A percentile compares a stretch with the other conserved stretches of the same genome.
Evolutionary conservation across 176 grass and related monocot species (phyloP).

Genomic region (Rhynchospora breviuscula): DNA sequence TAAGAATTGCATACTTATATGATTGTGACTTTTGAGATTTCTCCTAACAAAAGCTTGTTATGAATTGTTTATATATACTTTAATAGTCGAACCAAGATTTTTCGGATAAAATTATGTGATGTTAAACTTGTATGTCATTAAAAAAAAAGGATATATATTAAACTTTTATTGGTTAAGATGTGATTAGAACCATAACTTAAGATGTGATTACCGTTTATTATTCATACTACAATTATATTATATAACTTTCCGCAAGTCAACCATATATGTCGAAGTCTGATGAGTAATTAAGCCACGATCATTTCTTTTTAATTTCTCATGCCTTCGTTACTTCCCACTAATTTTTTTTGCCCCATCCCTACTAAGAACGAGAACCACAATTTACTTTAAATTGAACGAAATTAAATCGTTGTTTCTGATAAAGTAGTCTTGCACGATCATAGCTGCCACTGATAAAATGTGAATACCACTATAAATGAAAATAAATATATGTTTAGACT

Average conservation of each 20-base stretch:
- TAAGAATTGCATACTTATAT: background rate
- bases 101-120: background rate
- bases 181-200: background rate
- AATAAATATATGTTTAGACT: background rate
- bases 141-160: no score
- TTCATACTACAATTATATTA: no score
- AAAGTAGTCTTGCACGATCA: background rate
- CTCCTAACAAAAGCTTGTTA: background rate
- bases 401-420: background rate
- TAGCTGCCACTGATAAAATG: background rate
- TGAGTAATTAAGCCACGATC: background rate
- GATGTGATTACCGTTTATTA: no score
- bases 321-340: background rate
- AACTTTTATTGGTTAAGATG: background rate
- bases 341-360: background rate
- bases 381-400: background rate
- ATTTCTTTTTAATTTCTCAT: background rate
- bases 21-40: background rate
- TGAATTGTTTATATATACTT: background rate
- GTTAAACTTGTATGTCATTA: background rate
- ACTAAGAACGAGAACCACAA: background rate
- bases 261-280: background rate
- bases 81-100: background rate
- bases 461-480: background rate
- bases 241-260: background rate